Evolutionary conservation across 495 filamentous ascomycete species (phyloP), one percentile per base, ranked within the genome.

Genomic region (Barbatosphaeria neglecta): DNA sequence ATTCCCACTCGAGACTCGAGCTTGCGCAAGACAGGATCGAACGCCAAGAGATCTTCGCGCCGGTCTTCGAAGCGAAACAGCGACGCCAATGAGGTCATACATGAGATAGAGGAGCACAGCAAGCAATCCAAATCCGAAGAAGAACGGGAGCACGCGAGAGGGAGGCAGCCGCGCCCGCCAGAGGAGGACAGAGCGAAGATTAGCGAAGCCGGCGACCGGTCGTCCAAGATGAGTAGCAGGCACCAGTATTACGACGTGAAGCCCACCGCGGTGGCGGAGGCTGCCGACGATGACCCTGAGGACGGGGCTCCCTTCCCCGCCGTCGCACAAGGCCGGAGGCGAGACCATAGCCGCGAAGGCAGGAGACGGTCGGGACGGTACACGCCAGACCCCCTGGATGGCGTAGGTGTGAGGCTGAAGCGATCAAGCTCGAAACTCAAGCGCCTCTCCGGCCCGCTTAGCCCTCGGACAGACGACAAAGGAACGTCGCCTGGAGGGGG

Each of bases 1-100:
- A 84, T 87, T 41, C 83, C 83, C 5, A 68, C 74, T 4, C 69
- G 82, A 45, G 82, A 85, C 41, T 86, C 82, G 1, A 86, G 81
- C 6, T 56, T 86, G 33, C 68, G 81, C 35, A 83, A 83, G 50
- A 72, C 68, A 1, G 62, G 64, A 10, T 50, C 56, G 6, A 62
- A 49, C 45, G 57, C 57, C 16, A 72, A 62, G 56, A 50, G 69
- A 47, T 64, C 67, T 0, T 70, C 68, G 1, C 59, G 59, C 10
- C 59, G 63, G 44, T 57, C 43, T 9, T 60, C 67, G 13, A 67
- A 54, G 55, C 61, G 61, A n/a, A 66, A 68, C 27, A 62, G 60
- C 49, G 68, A 70, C 49, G 33, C 44, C 33, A 45, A 54, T 48
- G 63, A 65, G 19, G 58, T 56, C 3, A 67, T 72, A 6, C 61